Conservation (phyloP, 805 yeast species). For the Candida awuae region DNA sequence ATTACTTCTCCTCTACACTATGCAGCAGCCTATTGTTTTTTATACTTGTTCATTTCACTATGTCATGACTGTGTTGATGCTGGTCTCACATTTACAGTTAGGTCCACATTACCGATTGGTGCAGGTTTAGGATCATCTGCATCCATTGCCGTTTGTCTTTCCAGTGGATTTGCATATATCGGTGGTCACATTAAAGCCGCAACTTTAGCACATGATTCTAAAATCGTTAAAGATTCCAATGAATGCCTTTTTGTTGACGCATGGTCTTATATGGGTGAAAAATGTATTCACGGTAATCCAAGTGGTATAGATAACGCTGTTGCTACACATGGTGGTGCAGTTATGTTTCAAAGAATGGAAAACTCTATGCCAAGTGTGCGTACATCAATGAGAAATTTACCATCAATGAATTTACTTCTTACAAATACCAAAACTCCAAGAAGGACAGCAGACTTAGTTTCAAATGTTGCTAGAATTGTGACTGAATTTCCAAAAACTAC, state of each 20-base stretch:
- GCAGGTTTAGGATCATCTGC: slow-evolving; percentile 97
- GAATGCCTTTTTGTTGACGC: slow-evolving; percentile 60
- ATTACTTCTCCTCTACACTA: slow-evolving; percentile 54
- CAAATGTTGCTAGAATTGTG: slow-evolving; percentile 55
- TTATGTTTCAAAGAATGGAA: slow-evolving; percentile 65
- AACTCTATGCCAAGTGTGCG: slow-evolving; percentile 53
- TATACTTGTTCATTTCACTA: slow-evolving; percentile 63
- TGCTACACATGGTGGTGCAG: slow-evolving; percentile 94
- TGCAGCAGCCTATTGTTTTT: slow-evolving; percentile 74
- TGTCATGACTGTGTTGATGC: slow-evolving; percentile 43
- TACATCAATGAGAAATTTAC: slow-evolving; percentile 63
- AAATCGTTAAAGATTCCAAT: slow-evolving; percentile 26
- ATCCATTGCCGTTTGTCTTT: slow-evolving; percentile 73
- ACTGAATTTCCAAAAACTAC: slow-evolving; percentile 47
- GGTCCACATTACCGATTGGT: slow-evolving; percentile 87
- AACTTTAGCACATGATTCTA: slow-evolving; percentile 27
- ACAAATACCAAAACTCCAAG: slow-evolving; percentile 86
- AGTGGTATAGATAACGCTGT: slow-evolving; percentile 96
- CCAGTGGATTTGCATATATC: slow-evolving; percentile 60
- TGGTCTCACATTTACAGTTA: slow-evolving; percentile 48
- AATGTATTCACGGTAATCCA: slow-evolving; percentile 93
- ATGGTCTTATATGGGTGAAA: slow-evolving; percentile 92
- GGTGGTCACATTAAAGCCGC: slow-evolving; percentile 48
- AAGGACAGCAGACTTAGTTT: slow-evolving; percentile 76
- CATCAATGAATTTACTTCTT: slow-evolving; percentile 62